Percentiles rank a stretch among this genome's conserved stretches.
These are phyloP conservation scores for Malbranchea zuffiana DNA, from an alignment of 2,329 filamentous ascomycete genomes.

Conservation along the genomic window DNA sequence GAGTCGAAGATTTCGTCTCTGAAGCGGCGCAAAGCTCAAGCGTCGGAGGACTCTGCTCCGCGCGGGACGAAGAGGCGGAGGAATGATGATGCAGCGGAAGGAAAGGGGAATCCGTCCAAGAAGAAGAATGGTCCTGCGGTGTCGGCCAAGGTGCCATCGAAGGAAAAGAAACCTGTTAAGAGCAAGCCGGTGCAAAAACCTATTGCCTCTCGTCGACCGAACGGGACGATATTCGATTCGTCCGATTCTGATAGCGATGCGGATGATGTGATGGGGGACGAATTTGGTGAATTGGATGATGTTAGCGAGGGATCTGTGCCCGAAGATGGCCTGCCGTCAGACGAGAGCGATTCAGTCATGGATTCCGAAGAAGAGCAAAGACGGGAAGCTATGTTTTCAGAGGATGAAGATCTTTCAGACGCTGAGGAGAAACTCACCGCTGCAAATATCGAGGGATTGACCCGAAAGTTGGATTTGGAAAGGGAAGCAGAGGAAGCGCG, in stretches of 20 bases:
- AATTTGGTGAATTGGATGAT: conserved; percentile 37
- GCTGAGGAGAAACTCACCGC: conserved; percentile 84
- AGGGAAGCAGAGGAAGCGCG: conserved; percentile 68
- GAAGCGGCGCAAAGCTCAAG: conserved; percentile 75
- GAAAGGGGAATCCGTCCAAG: conserved; percentile 53
- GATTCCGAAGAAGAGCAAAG: conserved; percentile 59
- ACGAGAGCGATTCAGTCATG: conserved; percentile 49
- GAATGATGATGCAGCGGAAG: conserved; percentile 28
- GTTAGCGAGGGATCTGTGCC: conserved; percentile 34
- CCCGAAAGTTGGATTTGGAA: conserved; percentile 69
- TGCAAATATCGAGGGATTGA: conserved; percentile 89
- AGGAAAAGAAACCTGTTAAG: conserved; percentile 30
- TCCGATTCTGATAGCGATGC: conserved; percentile 25
- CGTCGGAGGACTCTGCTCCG: conserved; percentile 44
- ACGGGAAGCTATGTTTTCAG: conserved; percentile 73
- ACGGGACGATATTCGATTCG: conserved; percentile 29
- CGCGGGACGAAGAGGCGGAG: conserved; percentile 14
- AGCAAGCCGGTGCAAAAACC: conserved; percentile 28
- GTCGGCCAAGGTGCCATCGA: conserved; percentile 30
- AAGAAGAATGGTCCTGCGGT: conserved; percentile 27
- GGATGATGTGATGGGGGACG: conserved; percentile 35
- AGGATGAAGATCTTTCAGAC: conserved; percentile 82
- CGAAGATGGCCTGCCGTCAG: conserved; percentile 45
- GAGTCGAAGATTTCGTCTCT: conserved; percentile 49
- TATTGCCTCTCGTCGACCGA: conserved; percentile 29